Evolutionary conservation across 257 asterid genomes (phyloP).

Genomic region (Solanum lycopersicoides): DNA sequence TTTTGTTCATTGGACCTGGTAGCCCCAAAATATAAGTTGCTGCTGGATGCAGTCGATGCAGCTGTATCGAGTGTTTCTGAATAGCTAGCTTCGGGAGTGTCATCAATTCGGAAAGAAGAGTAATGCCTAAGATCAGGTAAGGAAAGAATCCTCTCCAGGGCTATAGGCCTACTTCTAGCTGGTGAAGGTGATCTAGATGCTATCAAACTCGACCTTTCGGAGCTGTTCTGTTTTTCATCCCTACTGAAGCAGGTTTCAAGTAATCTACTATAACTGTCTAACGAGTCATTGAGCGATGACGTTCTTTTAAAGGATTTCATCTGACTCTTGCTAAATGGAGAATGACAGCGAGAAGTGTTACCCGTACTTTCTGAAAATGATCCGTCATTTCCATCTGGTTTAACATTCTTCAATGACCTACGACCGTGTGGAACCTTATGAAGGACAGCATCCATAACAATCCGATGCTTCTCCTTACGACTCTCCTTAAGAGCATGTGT

Average conservation of each 20-base stretch:
- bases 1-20: conserved; percentile 10
- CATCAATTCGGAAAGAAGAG: conserved; percentile 33
- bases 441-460: conserved; percentile 59
- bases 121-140: conserved; percentile 62
- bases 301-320: conserved; percentile 25
- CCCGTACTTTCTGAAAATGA: neutral
- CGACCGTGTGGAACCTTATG: conserved; percentile 61
- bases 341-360: neutral
- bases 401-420: conserved; percentile 11
- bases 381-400: conserved; percentile 5
- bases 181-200: conserved; percentile 8
- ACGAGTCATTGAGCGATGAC: conserved; percentile 43
- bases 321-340: conserved; percentile 5
- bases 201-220: conserved; percentile 19
- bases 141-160: conserved; percentile 51
- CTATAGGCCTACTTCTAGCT: neutral
- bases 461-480: conserved; percentile 59
- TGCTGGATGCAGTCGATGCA: neutral
- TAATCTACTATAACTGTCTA: conserved; percentile 39
- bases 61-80: neutral
- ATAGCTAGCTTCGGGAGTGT: conserved; percentile 9
- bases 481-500: conserved; percentile 48
- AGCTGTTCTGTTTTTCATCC: conserved; percentile 23
- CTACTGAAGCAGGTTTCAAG: conserved; percentile 19
- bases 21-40: neutral